Base-by-base conservation (phyloP, 139 green algal genomes). In the Chlamydomonas asymmetrica region DNA sequence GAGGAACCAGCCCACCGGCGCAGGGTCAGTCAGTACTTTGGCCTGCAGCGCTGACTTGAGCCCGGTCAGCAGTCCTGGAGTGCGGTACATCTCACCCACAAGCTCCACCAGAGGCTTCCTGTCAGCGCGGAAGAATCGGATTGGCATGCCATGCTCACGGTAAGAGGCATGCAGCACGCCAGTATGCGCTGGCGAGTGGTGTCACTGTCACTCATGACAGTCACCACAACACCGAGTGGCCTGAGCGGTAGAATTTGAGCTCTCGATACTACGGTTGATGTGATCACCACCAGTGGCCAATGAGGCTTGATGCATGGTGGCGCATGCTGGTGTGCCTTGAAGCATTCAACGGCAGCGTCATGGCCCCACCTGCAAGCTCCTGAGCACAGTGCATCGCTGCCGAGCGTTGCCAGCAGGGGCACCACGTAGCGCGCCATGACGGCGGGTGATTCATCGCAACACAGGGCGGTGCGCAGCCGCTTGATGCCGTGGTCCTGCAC, bases 1-100 rank as follows among this genome's bases (percentile, higher is more conserved):
- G 34, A 66, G 34, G 8, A 78, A 74, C 80, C 80, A 85, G 41
- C 52, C 80, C 0, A 85, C 10, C 4, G 80, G 74, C n/a, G 74
- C 40, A 5, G 68, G 50, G 48, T 80, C 72, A 16, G 31, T n/a
- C 16, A 65, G 22, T 3, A 20, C 35, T 5, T 64, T 48, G 2
- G 22, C 38, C 22, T 56, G 32, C 20, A 84, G 23, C 4, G 79
- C 79, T 1, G 39, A 20, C 2, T 27, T 16, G 4, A 84, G 27
- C 48, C 48, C 57, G n/a, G 2, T 23, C 59, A 78, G 49, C 41
- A 83, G 63, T 9, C 65, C 73, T 0, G 66, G 75, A 5, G 75
- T 31, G 27, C 40, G 18, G 69, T 79, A 79, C 0, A 85, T 54
- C 5, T 16, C 8, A 29, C 72, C 41, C 10, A 85, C 41, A 40